Evolutionary conservation across 352 stramenopile genomes (phyloP), one percentile per base, ranked within the genome.

Genomic region (Phytopythium delawarense): DNA sequence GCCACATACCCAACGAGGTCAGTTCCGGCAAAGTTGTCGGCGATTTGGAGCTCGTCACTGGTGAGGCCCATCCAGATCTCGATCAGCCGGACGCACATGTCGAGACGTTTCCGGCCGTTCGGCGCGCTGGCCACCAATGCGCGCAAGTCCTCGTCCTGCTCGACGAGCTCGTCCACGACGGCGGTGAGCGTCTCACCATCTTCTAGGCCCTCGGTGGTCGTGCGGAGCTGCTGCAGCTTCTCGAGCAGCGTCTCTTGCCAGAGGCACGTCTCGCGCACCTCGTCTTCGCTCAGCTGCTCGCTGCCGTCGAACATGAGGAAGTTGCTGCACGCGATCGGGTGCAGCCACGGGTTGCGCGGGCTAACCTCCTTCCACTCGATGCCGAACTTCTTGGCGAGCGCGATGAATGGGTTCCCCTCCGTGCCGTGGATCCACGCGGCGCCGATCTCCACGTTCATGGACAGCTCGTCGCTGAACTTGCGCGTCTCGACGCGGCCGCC

Each of bases 351-450:
- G 54, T 89, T 89, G 32, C 77, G 71, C 34, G 69, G 50, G 39
- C 75, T 84, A 40, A 91, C 70, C 48, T 70, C 62, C 37, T 88
- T 84, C 25, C 71, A 67, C n/a, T 57, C 54, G 16, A 91, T 76
- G 15, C 69, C 65, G 39, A 78, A 78, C 37, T 67, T 61, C 7
- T 44, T 55, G 4, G 79, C 81, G 12, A 77, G 62, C 13, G 64
- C 62, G 7, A 78, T 69, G 58, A 89, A 75, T 18, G 62, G 74
- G 46, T 87, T 85, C 42, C 59, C 66, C 6, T 71, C 62, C 1
- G 73, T 82, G 21, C 79, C 79, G 61, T 85, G 77, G 54, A 89
- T 84, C 79, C 77, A 89, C 39, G 79, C 79, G 12, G 79, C 75
- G 15, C 77, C 79, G 21, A 78, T 64, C 49, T 89, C 79, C 50